A percentile compares a stretch with the other conserved stretches of the same genome.
These are phyloP conservation scores for Dissophora globulifera DNA, from an alignment of 192 early-diverging fungal species.

Conservation along the genomic window DNA sequence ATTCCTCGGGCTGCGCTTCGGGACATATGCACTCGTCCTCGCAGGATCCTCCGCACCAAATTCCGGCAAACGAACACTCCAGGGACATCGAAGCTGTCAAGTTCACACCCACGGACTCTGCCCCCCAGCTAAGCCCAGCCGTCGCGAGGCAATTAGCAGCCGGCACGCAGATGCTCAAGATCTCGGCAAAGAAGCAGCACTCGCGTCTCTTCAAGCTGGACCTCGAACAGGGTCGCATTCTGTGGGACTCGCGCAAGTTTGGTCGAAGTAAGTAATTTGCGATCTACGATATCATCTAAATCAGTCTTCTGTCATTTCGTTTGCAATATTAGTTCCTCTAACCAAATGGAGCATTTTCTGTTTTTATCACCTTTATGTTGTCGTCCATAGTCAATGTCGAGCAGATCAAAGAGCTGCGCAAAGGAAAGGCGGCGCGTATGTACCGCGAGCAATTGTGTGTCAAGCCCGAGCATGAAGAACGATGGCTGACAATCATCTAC, in stretches of 20 bases:
- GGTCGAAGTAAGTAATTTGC: slow-evolving; percentile 43
- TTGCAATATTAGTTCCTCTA: neutral
- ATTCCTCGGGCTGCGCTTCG: no score
- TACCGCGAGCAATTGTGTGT: slow-evolving; percentile 53
- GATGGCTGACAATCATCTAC: slow-evolving; percentile 58
- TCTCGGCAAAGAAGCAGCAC: slow-evolving; percentile 56
- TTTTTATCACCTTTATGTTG: slow-evolving; percentile 1
- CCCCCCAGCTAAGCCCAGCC: slow-evolving; percentile 9
- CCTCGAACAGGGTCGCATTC: slow-evolving; percentile 52
- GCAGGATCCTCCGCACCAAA: slow-evolving; percentile 1
- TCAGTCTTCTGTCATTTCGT: slow-evolving; percentile 2
- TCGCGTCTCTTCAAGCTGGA: slow-evolving; percentile 54
- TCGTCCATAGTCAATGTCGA: slow-evolving; percentile 56
- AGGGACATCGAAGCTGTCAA: neutral
- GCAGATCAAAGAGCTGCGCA: slow-evolving; percentile 58
- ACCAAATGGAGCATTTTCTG: no score
- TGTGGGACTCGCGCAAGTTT: slow-evolving; percentile 60
- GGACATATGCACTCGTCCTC: neutral
- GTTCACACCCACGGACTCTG: slow-evolving; percentile 1
- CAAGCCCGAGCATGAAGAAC: slow-evolving; percentile 43
- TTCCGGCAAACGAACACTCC: neutral
- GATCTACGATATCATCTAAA: neutral
- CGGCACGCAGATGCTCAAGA: slow-evolving; percentile 52
- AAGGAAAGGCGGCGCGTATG: slow-evolving; percentile 53
- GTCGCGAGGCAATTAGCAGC: slow-evolving; percentile 26